Evolutionary conservation across 2,329 filamentous ascomycete genomes (phyloP).

Genomic region (Seiridium unicorne): DNA sequence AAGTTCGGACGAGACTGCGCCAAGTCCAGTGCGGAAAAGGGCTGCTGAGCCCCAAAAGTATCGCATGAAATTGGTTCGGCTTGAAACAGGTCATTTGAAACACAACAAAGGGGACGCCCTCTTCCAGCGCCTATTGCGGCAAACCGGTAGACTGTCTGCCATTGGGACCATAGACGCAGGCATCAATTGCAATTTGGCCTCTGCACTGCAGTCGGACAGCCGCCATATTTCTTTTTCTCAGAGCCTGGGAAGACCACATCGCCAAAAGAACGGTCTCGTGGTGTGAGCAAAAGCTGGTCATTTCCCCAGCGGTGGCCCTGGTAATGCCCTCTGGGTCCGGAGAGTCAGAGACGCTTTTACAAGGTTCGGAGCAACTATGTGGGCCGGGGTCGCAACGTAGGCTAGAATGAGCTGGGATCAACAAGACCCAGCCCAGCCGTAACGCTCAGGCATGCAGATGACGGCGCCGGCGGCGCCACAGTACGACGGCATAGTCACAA

Average conservation of each 20-base stretch:
- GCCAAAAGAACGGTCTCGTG: background rate
- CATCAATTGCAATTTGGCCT: no score
- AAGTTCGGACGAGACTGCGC: slow-evolving; percentile 1
- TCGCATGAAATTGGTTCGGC: background rate
- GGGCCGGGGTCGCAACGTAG: slow-evolving; percentile 3
- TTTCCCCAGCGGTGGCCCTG: background rate
- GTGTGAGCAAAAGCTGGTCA: background rate
- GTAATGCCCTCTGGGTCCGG: background rate
- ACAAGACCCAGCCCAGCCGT: background rate
- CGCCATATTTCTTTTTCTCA: no score
- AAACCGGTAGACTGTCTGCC: no score
- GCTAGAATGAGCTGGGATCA: background rate
- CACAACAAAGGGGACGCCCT: background rate
- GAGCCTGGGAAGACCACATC: no score
- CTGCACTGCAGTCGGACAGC: no score
- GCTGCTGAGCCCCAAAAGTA: background rate
- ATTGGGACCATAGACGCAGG: no score
- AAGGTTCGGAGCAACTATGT: slow-evolving; percentile 3
- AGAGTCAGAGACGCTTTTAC: background rate
- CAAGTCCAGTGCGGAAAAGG: background rate
- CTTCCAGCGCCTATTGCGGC: background rate
- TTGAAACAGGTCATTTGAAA: slow-evolving; percentile 5
- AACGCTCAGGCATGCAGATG: background rate
- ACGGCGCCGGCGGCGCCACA: background rate
- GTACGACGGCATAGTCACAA: background rate